phyloP scores from a whole-genome alignment of 257 asterid species.

The Solanum appendiculatum region DNA sequence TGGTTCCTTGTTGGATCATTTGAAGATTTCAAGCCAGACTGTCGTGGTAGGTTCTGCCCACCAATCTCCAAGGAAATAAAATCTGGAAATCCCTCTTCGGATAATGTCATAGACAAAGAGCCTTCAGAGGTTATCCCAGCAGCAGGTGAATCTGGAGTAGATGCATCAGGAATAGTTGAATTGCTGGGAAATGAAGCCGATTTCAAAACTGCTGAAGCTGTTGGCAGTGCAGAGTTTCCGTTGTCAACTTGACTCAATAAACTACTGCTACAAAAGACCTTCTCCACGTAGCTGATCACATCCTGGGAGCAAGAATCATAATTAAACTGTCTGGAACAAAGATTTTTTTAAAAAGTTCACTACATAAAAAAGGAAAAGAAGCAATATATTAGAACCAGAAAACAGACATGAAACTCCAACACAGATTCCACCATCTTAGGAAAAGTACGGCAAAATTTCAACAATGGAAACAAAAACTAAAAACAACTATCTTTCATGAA shows the following conservation, averaged over 20 bases:
- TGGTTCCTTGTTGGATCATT: conserved; percentile 47
- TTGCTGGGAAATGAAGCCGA: conserved; percentile 39
- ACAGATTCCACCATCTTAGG: background rate
- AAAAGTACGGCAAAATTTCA: background rate
- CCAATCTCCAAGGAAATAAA: conserved; percentile 51
- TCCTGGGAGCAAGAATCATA: conserved; percentile 48
- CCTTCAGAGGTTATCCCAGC: conserved; percentile 33
- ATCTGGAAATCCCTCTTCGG: conserved; percentile 80
- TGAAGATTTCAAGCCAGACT: conserved; percentile 42
- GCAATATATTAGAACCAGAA: background rate
- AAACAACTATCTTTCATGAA: background rate
- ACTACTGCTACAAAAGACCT: conserved; percentile 53
- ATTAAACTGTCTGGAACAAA: conserved; percentile 1
- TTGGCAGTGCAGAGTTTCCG: conserved; percentile 44
- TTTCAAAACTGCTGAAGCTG: conserved; percentile 30
- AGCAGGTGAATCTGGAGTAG: conserved; percentile 40
- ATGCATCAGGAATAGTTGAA: conserved; percentile 30
- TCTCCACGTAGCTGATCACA: conserved; percentile 82
- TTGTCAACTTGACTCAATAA: conserved; percentile 50
- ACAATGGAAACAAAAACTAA: background rate
- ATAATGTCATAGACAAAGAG: conserved; percentile 52
- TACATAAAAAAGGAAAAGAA: background rate
- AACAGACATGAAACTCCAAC: background rate
- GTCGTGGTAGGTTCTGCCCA: conserved; percentile 39
- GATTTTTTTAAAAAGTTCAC: background rate